phyloP scores from a whole-genome alignment of 306 rosid genomes.

The Amphicarpaea edgeworthii region DNA sequence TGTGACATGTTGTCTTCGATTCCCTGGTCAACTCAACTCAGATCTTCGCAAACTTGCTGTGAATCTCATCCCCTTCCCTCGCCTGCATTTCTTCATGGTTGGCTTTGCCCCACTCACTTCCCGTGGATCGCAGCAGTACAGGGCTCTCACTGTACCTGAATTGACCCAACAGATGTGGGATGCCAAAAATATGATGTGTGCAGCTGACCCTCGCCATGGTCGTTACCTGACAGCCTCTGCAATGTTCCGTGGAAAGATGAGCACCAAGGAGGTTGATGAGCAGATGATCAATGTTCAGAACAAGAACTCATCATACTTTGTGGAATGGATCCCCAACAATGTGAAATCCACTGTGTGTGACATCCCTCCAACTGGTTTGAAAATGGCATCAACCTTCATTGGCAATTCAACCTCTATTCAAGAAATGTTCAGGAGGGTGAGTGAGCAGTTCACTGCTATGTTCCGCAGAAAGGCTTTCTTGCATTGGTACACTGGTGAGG shows the following conservation, averaged over 20 bases:
- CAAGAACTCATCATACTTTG: constrained; percentile 68
- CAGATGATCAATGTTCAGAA: constrained; percentile 72
- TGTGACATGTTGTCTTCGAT: constrained; percentile 65
- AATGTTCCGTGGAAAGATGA: constrained; percentile 71
- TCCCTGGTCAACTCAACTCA: constrained; percentile 69
- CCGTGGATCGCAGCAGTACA: constrained; percentile 66
- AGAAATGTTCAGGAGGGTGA: constrained; percentile 66
- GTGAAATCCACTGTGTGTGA: constrained; percentile 66
- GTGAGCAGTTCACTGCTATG: constrained; percentile 70
- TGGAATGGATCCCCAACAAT: constrained; percentile 67
- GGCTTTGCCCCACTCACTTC: constrained; percentile 73
- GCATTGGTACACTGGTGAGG: constrained; percentile 73
- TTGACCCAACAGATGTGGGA: constrained; percentile 74
- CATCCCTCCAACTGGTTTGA: constrained; percentile 63
- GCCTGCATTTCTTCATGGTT: constrained; percentile 70
- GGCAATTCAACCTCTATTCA: constrained; percentile 68
- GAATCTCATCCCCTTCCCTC: constrained; percentile 70
- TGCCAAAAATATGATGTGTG: constrained; percentile 68
- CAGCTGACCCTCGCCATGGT: constrained; percentile 66
- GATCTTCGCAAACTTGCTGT: constrained; percentile 66
- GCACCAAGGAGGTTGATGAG: constrained; percentile 69
- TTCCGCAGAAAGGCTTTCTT: constrained; percentile 66
- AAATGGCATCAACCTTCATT: constrained; percentile 67
- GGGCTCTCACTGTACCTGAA: constrained; percentile 63
- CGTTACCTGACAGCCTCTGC: constrained; percentile 65